Conservation (phyloP, 2,329 filamentous ascomycete genomes). For the Cadophora luteo-olivacea region DNA sequence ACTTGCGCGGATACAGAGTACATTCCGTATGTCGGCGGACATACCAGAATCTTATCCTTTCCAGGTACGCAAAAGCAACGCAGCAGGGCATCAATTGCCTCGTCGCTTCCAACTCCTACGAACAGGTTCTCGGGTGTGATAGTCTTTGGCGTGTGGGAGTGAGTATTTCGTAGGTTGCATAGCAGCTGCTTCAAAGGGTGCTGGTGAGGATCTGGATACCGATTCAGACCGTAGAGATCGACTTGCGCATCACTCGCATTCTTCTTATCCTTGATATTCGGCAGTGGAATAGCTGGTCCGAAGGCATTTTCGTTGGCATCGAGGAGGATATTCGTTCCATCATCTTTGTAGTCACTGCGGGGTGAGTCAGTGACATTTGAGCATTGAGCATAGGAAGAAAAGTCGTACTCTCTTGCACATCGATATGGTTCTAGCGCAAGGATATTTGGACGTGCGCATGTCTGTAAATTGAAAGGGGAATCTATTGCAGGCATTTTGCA, state of each 20-base stretch:
- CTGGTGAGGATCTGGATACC: slow-evolving; percentile 98
- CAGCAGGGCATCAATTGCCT: slow-evolving; percentile 93
- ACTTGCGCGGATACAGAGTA: slow-evolving; percentile 93
- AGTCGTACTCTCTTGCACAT: slow-evolving; percentile 79
- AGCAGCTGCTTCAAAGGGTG: slow-evolving; percentile 83
- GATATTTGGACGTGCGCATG: slow-evolving; percentile 79
- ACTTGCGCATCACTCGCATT: slow-evolving; percentile 55
- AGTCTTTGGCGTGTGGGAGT: slow-evolving; percentile 75
- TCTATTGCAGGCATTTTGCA: slow-evolving; percentile 42
- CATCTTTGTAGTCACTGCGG: slow-evolving; percentile 94
- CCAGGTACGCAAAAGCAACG: slow-evolving; percentile 92
- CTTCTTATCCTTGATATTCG: slow-evolving; percentile 47
- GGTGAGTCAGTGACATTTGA: slow-evolving; percentile 42
- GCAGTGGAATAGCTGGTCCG: slow-evolving; percentile 75
- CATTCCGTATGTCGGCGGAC: slow-evolving; percentile 98
- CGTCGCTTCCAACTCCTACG: slow-evolving; percentile 93
- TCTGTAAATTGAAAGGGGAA: slow-evolving; percentile 74
- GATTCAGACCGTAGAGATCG: slow-evolving; percentile 83
- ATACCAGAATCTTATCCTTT: slow-evolving; percentile 88
- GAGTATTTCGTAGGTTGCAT: slow-evolving; percentile 85
- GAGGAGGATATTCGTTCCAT: slow-evolving; percentile 93
- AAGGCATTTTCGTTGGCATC: slow-evolving; percentile 99
- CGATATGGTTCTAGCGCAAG: slow-evolving; percentile 79
- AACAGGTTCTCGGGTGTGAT: slow-evolving; percentile 87
- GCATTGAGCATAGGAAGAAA: slow-evolving; percentile 26